Percentiles rank a stretch among this genome's conserved stretches.
Evolutionary conservation across 306 rosid species (phyloP).

Genomic region (Malus asiatica): DNA sequence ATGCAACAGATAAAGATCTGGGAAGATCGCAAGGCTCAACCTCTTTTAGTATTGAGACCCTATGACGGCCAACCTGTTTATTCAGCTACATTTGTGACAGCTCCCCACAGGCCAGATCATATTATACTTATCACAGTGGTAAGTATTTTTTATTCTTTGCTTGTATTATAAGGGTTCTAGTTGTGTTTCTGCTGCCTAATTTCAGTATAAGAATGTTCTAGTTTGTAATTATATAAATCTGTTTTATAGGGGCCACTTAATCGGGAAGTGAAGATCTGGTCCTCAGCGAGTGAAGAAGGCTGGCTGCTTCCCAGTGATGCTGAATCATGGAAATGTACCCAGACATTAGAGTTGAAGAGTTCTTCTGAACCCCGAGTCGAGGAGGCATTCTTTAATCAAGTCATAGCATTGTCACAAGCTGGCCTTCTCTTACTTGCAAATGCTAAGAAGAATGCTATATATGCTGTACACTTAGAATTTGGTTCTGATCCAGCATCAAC

Average conservation of each 20-base stretch:
- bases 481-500: slow-evolving; percentile 78
- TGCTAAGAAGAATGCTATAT: slow-evolving; percentile 98
- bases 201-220: background rate
- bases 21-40: slow-evolving; percentile 85
- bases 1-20: slow-evolving; percentile 75
- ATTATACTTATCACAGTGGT: slow-evolving; percentile 89
- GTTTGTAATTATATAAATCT: slow-evolving; percentile 9
- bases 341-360: slow-evolving; percentile 80
- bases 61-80: slow-evolving; percentile 83
- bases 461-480: slow-evolving; percentile 85
- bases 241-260: slow-evolving; percentile 70
- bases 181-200: background rate
- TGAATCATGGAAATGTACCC: slow-evolving; percentile 89
- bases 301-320: slow-evolving; percentile 85
- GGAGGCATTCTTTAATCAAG: slow-evolving; percentile 95
- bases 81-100: slow-evolving; percentile 79
- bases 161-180: background rate
- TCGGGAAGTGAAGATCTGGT: slow-evolving; percentile 92
- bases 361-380: slow-evolving; percentile 62
- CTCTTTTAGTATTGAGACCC: slow-evolving; percentile 74
- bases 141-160: slow-evolving; percentile 13
- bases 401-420: slow-evolving; percentile 77
- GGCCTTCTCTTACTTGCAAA: slow-evolving; percentile 96
- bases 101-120: slow-evolving; percentile 85
- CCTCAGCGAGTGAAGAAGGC: slow-evolving; percentile 81